Evolutionary conservation across 169 alveolate species (phyloP), one percentile per base, ranked within the genome.

Genomic region (Besnoitia besnoiti): DNA sequence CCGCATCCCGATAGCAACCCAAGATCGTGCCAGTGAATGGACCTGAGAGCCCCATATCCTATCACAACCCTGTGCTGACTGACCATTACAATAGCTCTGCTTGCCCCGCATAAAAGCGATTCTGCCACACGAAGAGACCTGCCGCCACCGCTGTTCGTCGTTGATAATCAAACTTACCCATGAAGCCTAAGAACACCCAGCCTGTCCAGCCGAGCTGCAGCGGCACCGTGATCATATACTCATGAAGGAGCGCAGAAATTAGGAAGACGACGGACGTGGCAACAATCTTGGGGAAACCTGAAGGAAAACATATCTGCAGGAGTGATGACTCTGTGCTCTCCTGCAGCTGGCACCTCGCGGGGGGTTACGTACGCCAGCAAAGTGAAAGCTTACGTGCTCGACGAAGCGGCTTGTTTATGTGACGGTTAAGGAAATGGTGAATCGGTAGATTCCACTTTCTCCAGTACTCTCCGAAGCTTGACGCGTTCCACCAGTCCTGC

Each of bases 401-500:
- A 85, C 95, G 93, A 75, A 98, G 92, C 30, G 99, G 99, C 96
- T 96, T 97, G 95, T 98, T 97, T 37, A 98, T 96, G 92, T 98
- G 99, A 50, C 99, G 94, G 37, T 96, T 94, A 19, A 98, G 95
- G 96, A 98, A 98, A 92, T 96, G 96, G 95, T 98, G 99, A 42
- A 98, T 97, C n/a, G 99, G 99, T 37, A 98, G 94, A 93, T 98
- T 98, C 99, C 99, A 97, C 93, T 96, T 97, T 61, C 98, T 94
- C 99, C 99, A 98, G 94, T 98, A 98, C 89, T 98, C 99, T 4
- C 97, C 98, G 90, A 98, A 97, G 33, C 97, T 96, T 33, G 98
- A 96, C 49, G 99, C 98, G 90, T 98, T 98, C 99, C 99, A 98
- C 99, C 99, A 98, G 87, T 98, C 99, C 95, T 94, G 84, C 73